Conservation (phyloP, 176 grass and related monocot species). For the Miscanthus lutarioriparius region DNA sequence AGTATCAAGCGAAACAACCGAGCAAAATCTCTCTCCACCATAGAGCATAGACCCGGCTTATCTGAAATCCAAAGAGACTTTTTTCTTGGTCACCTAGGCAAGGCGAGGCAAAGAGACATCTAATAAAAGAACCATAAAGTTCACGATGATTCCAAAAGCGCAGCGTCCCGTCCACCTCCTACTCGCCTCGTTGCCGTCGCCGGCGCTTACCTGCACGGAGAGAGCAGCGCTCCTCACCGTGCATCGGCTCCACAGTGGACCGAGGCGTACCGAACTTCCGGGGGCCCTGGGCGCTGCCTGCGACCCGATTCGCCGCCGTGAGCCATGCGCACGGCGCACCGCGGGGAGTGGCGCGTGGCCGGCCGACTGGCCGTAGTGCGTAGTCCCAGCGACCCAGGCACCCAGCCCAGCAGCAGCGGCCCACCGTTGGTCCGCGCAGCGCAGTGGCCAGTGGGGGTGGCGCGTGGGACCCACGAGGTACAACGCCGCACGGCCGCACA, state of each 20-base stretch:
- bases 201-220: neutral
- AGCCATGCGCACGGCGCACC: neutral
- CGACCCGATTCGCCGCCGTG: neutral
- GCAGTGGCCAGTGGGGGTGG: neutral
- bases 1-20: no score
- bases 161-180: neutral
- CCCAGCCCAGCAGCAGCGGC: no score
- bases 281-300: neutral
- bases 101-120: no score
- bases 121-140: neutral
- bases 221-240: neutral
- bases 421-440: no score
- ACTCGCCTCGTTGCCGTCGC: neutral
- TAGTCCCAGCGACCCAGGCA: no score
- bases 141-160: neutral
- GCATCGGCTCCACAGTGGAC: neutral
- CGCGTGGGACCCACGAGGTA: neutral
- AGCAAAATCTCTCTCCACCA: no score
- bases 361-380: no score
- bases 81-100: no score
- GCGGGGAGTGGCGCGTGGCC: no score
- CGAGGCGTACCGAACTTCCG: constrained; percentile 2
- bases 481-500: neutral
- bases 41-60: no score
- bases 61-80: no score